phyloP scores from a whole-genome alignment of 305 asterid species.

The Coffea humblotiana region DNA sequence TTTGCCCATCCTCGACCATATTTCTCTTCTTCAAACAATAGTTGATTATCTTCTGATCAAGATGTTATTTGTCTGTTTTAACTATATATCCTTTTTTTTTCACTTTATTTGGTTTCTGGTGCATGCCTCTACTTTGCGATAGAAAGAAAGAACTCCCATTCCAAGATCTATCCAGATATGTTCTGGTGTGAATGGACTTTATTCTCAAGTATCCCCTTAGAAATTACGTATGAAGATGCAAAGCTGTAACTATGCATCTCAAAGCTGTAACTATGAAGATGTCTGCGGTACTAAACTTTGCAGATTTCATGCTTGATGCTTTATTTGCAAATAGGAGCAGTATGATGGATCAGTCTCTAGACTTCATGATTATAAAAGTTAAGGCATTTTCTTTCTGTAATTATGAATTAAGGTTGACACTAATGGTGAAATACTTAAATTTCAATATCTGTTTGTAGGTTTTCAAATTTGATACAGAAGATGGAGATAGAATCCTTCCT shows the following conservation, averaged over 20 bases:
- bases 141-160: not conserved
- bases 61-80: too few species aligned
- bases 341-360: not conserved
- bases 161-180: too few species aligned
- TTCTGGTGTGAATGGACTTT: not conserved
- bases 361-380: not conserved
- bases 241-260: not conserved
- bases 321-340: not conserved
- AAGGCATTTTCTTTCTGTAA: not conserved
- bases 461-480: slow-evolving; percentile 92
- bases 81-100: not conserved
- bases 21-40: not conserved
- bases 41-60: not conserved
- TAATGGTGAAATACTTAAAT: not conserved
- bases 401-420: not conserved
- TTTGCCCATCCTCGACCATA: slow-evolving; percentile 20
- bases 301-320: not conserved
- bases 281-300: not conserved
- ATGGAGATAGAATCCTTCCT: slow-evolving; percentile 81
- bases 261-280: not conserved
- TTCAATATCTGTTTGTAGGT: slow-evolving; percentile 43
- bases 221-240: not conserved
- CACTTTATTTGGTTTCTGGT: not conserved
- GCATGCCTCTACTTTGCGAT: not conserved
- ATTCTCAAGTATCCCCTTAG: not conserved